Percentiles rank a stretch among this genome's conserved stretches.
Conservation (phyloP, 2,329 filamentous ascomycete genomes). For the Ceratocystis eucalypticola region DNA sequence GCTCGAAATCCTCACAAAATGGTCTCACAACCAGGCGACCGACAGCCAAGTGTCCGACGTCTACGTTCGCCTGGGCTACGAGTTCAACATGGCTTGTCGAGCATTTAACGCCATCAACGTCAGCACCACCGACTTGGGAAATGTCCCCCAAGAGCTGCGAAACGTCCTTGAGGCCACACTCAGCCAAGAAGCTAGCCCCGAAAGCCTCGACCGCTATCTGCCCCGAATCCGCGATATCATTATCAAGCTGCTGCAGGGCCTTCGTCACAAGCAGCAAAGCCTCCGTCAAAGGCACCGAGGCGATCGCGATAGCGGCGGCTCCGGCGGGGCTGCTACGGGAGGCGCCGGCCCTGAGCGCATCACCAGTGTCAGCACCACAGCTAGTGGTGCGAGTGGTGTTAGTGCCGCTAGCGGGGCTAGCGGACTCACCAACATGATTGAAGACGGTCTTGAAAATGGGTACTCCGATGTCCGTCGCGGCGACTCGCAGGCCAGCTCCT, state of each 20-base stretch:
- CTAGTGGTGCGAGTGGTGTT: conserved; percentile 44
- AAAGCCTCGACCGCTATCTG: conserved; percentile 86
- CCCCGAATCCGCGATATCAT: conserved; percentile 96
- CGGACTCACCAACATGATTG: conserved; percentile 43
- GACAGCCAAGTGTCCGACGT: conserved; percentile 96
- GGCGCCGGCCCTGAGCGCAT: conserved; percentile 33
- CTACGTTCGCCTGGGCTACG: conserved; percentile 91
- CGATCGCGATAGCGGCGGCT: conserved; percentile 35
- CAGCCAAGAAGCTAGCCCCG: conserved; percentile 87
- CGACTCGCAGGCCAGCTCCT: conserved; percentile 33
- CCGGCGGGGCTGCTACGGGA: conserved; percentile 21
- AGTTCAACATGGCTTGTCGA: conserved; percentile 97
- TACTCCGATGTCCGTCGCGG: conserved; percentile 26
- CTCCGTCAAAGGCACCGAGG: conserved; percentile 51
- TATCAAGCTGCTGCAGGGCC: conserved; percentile 86
- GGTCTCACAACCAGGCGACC: conserved; percentile 83
- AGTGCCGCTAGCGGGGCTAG: conserved; percentile 45
- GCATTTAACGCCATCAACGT: conserved; percentile 96
- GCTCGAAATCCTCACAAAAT: conserved; percentile 91
- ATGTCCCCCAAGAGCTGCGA: conserved; percentile 81
- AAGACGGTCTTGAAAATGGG: conserved; percentile 45
- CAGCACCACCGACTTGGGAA: conserved; percentile 84
- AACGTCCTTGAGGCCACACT: conserved; percentile 89
- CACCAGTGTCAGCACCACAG: conserved; percentile 43
- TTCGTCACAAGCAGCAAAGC: conserved; percentile 94